Percentiles rank a stretch among this genome's conserved stretches.
Conservation (phyloP, 1,284 basidiomycete species). For the Cutaneotrichosporon arboriforme region DNA sequence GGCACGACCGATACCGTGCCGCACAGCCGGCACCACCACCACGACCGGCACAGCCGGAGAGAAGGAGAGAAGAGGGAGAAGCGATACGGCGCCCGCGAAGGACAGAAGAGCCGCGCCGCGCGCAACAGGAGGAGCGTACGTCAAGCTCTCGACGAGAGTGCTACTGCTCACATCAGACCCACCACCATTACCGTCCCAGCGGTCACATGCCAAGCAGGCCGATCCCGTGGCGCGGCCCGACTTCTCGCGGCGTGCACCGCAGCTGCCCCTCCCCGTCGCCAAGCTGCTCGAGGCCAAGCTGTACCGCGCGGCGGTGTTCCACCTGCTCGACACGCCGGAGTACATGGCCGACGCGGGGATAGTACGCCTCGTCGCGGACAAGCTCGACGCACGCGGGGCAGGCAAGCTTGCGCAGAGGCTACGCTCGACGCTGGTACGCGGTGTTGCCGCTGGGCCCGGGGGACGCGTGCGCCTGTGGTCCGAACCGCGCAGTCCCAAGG, state of each 20-base stretch:
- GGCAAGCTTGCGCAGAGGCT: slow-evolving; percentile 33
- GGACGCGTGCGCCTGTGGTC: slow-evolving; percentile 4
- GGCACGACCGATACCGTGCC: no score
- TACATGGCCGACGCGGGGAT: slow-evolving; percentile 22
- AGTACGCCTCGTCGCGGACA: slow-evolving; percentile 17
- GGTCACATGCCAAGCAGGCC: not conserved
- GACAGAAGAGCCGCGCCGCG: not conserved
- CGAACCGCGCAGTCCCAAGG: not conserved
- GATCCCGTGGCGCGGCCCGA: not conserved
- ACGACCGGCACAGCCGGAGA: not conserved
- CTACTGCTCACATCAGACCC: not conserved
- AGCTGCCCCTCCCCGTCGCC: slow-evolving; percentile 23
- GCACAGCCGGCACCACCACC: not conserved
- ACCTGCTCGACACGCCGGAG: slow-evolving; percentile 28
- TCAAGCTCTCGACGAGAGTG: no score
- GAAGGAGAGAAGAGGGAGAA: not conserved
- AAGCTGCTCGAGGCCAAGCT: slow-evolving; percentile 31
- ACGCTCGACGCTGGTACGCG: slow-evolving; percentile 17
- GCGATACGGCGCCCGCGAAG: not conserved
- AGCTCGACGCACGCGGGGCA: slow-evolving; percentile 26
- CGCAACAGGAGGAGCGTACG: not conserved
- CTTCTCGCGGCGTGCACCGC: not conserved
- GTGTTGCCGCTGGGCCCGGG: not conserved
- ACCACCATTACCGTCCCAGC: not conserved
- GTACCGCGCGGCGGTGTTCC: slow-evolving; percentile 34